These are phyloP conservation scores for Priceomyces melissophilus DNA, from an alignment of 805 yeast genomes.

Conservation along the genomic window DNA sequence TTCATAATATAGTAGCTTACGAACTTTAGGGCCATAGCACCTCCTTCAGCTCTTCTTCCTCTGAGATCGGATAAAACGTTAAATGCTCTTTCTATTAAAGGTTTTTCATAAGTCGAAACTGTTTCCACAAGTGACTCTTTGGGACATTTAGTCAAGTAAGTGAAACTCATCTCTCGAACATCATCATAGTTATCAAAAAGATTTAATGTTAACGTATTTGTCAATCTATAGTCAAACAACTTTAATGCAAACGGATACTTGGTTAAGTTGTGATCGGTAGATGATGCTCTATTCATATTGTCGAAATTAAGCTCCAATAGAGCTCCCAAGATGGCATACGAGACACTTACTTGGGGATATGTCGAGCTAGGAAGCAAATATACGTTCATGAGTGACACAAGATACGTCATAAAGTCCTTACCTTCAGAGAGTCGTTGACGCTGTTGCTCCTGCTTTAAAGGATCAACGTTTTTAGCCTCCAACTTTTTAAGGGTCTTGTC, in stretches of 20 bases:
- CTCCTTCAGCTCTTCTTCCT: conserved; percentile 74
- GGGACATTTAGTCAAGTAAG: conserved; percentile 46
- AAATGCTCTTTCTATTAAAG: conserved; percentile 16
- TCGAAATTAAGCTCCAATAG: conserved; percentile 12
- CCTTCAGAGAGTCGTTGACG: conserved; percentile 1
- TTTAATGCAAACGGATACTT: conserved; percentile 7
- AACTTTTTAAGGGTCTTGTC: conserved; percentile 38
- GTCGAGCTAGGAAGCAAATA: conserved; percentile 44
- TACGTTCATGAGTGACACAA: conserved; percentile 39
- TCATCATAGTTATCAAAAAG: conserved; percentile 75
- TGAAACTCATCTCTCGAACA: conserved; percentile 52
- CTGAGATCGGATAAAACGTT: conserved; percentile 36
- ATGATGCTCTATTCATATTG: background rate
- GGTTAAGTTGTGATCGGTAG: background rate
- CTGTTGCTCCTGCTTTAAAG: conserved; percentile 10
- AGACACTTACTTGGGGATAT: conserved; percentile 35
- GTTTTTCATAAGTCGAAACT: conserved; percentile 14
- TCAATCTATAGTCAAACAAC: conserved; percentile 20
- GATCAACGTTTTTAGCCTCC: conserved; percentile 20
- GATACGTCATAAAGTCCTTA: conserved; percentile 3
- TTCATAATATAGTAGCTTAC: conserved; percentile 34
- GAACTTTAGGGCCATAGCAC: conserved; percentile 63
- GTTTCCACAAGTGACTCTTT: conserved; percentile 10
- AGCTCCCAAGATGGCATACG: conserved; percentile 12
- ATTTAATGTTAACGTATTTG: conserved; percentile 55